Conservation (phyloP, 805 yeast genomes). For the Millerago galiae region DNA sequence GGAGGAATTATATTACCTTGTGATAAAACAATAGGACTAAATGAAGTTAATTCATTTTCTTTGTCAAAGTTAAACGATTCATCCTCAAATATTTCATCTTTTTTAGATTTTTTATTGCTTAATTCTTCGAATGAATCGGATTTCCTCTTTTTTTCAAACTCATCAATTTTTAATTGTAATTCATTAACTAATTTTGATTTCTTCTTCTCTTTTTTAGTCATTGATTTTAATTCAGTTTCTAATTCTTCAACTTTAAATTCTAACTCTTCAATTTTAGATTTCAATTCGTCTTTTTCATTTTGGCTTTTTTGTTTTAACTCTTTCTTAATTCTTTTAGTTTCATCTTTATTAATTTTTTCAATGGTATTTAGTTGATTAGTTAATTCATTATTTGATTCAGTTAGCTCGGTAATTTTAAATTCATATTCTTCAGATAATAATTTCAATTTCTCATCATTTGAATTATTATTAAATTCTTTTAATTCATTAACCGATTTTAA, state of each 20-base stretch:
- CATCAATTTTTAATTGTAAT: neutral
- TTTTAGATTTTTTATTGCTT: neutral
- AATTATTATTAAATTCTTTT: constrained; percentile 22
- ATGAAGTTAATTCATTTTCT: constrained; percentile 8
- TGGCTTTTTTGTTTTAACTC: neutral
- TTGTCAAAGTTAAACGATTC: constrained; percentile 10
- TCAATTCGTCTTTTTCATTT: neutral
- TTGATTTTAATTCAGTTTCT: neutral
- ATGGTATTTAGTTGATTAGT: neutral
- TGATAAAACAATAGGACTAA: constrained; percentile 15
- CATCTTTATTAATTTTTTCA: neutral
- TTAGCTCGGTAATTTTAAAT: constrained; percentile 4
- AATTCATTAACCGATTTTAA: constrained; percentile 27
- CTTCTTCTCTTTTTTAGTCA: neutral
- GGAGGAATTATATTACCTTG: neutral
- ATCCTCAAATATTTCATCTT: constrained; percentile 1
- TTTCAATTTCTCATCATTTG: constrained; percentile 26
- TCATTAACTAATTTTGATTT: neutral
- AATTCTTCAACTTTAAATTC: neutral
- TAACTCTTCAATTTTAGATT: neutral
- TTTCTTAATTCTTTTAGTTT: neutral
- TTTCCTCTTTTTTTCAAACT: constrained; percentile 13
- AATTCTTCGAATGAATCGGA: constrained; percentile 4
- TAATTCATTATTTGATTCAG: neutral
- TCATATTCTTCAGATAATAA: constrained; percentile 29